Conservation (phyloP, 2,329 filamentous ascomycete species). For the Tolypocladium pustulatum region DNA sequence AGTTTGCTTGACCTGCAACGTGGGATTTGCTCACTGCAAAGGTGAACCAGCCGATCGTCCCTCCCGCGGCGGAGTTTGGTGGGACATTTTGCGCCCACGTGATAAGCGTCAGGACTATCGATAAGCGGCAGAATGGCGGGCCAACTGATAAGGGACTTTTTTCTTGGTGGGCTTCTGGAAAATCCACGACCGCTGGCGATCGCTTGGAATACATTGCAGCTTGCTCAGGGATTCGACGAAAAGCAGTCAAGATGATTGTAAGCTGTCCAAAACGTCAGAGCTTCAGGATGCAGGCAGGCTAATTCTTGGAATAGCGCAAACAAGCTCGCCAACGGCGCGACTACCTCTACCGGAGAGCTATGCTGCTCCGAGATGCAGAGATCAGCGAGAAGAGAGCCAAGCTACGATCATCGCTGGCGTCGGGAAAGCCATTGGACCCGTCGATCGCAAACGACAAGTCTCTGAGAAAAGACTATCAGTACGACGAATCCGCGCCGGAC, state of each 20-base stretch:
- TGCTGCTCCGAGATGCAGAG: slow-evolving; percentile 82
- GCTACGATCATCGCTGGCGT: slow-evolving; percentile 75
- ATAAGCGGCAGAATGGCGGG: slow-evolving; percentile 6
- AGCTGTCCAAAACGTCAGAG: not conserved
- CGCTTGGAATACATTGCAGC: not conserved
- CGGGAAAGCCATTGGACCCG: slow-evolving; percentile 75
- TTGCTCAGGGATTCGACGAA: not conserved
- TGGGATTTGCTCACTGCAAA: slow-evolving; percentile 5
- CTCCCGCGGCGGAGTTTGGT: slow-evolving; percentile 20
- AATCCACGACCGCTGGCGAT: not conserved
- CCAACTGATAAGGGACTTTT: slow-evolving; percentile 24
- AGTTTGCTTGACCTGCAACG: slow-evolving; percentile 2
- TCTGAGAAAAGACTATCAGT: slow-evolving; percentile 81
- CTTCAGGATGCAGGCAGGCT: slow-evolving; percentile 1
- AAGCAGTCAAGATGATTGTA: slow-evolving; percentile 2
- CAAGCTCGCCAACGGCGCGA: slow-evolving; percentile 30
- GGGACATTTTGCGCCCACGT: slow-evolving; percentile 31
- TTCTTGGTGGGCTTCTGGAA: slow-evolving; percentile 3
- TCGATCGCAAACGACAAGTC: slow-evolving; percentile 77
- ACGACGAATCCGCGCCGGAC: slow-evolving; percentile 73
- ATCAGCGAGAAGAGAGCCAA: slow-evolving; percentile 86
- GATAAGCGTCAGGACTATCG: slow-evolving; percentile 17
- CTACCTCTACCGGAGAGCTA: slow-evolving; percentile 78
- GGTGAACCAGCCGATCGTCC: slow-evolving; percentile 4
- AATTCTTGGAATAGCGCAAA: slow-evolving; percentile 22